These are phyloP conservation scores for Wickerhamiella qilinensis DNA, from an alignment of 805 yeast genomes.

Conservation along the genomic window DNA sequence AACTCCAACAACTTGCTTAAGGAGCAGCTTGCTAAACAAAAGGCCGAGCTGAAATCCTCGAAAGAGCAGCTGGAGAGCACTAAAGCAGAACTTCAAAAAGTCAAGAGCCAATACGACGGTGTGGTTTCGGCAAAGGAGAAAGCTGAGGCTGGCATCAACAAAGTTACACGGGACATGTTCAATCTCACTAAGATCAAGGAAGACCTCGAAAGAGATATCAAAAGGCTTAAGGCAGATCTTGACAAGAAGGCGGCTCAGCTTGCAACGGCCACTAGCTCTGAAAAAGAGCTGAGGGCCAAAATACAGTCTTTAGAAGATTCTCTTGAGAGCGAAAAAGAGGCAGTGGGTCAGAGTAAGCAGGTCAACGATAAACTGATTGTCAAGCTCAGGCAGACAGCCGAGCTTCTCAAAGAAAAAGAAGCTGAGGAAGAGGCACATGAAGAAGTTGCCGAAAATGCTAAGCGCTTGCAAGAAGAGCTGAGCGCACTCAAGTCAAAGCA, in stretches of 20 bases:
- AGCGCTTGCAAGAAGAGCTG: slow-evolving; percentile 1
- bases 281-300: slow-evolving; percentile 13
- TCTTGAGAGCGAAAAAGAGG: slow-evolving; percentile 15
- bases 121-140: slow-evolving; percentile 33
- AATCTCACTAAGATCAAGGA: slow-evolving; percentile 45
- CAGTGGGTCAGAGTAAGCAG: slow-evolving; percentile 9
- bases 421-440: slow-evolving; percentile 11
- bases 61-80: slow-evolving; percentile 9
- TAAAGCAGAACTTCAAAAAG: slow-evolving; percentile 6
- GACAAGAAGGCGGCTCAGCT: slow-evolving; percentile 15
- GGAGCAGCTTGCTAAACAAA: slow-evolving; percentile 13
- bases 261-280: not conserved
- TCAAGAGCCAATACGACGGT: slow-evolving; percentile 18
- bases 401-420: slow-evolving; percentile 9
- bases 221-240: slow-evolving; percentile 5
- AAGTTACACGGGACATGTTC: slow-evolving; percentile 73
- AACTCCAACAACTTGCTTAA: slow-evolving; percentile 6
- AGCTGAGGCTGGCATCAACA: slow-evolving; percentile 78
- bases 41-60: not conserved
- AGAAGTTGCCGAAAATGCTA: slow-evolving; percentile 5
- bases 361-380: slow-evolving; percentile 29
- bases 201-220: slow-evolving; percentile 11
- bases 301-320: slow-evolving; percentile 15
- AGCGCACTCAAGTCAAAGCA: not conserved
- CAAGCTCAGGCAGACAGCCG: slow-evolving; percentile 22